Evolutionary conservation across 1,139 yeast species (phyloP).

Genomic region (Hansenula sp.): DNA sequence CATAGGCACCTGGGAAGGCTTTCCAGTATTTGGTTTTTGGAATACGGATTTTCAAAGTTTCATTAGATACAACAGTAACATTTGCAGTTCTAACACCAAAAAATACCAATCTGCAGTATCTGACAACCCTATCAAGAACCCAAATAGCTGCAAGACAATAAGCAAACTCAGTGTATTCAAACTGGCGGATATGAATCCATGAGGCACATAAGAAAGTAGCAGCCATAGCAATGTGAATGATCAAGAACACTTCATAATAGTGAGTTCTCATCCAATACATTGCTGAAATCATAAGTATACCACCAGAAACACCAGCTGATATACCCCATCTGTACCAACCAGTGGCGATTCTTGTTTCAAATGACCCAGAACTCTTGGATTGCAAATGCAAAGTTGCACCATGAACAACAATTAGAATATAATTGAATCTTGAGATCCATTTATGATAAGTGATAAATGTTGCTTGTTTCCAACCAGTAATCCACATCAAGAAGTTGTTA

Average conservation of each 20-base stretch:
- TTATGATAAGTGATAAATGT: conserved; percentile 64
- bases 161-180: conserved; percentile 26
- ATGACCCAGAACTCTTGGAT: conserved; percentile 11
- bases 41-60: conserved; percentile 32
- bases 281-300: conserved; percentile 41
- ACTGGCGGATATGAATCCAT: conserved; percentile 47
- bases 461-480: conserved; percentile 65
- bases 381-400: conserved; percentile 21
- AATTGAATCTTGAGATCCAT: conserved; percentile 55
- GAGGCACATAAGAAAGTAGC: conserved; percentile 48
- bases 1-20: conserved; percentile 34
- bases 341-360: conserved; percentile 7
- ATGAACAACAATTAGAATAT: conserved; percentile 34
- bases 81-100: conserved; percentile 35
- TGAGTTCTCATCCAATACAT: conserved; percentile 43
- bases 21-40: conserved; percentile 26
- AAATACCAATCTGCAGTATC: conserved; percentile 25
- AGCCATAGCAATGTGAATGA: conserved; percentile 53
- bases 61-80: conserved; percentile 47
- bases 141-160: conserved; percentile 29
- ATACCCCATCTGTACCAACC: conserved; percentile 37
- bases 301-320: conserved; percentile 37
- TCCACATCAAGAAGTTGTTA: conserved; percentile 60
- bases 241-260: conserved; percentile 60
- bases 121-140: conserved; percentile 31